These are phyloP conservation scores for Citrullus colocynthis DNA, from an alignment of 306 rosid species.

Conservation along the genomic window DNA sequence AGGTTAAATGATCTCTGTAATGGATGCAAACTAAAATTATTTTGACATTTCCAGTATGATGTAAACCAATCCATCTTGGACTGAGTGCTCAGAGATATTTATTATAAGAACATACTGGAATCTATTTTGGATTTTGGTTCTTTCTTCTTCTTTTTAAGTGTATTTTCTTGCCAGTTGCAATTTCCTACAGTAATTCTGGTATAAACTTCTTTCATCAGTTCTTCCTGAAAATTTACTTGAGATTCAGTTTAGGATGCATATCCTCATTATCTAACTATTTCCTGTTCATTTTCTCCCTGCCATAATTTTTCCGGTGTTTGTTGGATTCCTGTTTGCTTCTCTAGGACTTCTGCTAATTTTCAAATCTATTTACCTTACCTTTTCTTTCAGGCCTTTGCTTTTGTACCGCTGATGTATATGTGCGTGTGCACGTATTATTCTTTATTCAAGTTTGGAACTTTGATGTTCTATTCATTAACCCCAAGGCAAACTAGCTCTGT, in stretches of 20 bases:
- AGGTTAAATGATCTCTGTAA: neutral
- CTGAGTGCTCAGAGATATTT: neutral
- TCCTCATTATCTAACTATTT: neutral
- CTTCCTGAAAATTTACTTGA: neutral
- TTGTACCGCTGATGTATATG: conserved; percentile 94
- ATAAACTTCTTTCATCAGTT: neutral
- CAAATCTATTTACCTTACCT: conserved; percentile 14
- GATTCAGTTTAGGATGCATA: neutral
- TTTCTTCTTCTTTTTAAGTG: neutral
- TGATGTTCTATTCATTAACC: conserved; percentile 85
- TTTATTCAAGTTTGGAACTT: conserved; percentile 80
- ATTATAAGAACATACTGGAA: neutral
- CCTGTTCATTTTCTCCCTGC: neutral
- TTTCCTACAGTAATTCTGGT: neutral
- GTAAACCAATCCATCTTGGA: neutral
- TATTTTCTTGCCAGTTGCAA: neutral
- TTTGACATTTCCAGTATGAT: neutral
- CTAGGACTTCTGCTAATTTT: conserved; percentile 10
- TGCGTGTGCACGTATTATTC: conserved; percentile 96
- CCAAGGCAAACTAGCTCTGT: conserved; percentile 94
- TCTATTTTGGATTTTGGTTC: neutral
- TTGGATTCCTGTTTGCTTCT: neutral
- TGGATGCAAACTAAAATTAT: neutral
- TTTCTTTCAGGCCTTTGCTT: conserved; percentile 65
- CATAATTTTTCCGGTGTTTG: neutral